These are phyloP conservation scores for Sanghuangporus baumii DNA, from an alignment of 1,284 basidiomycete species.

Conservation along the genomic window DNA sequence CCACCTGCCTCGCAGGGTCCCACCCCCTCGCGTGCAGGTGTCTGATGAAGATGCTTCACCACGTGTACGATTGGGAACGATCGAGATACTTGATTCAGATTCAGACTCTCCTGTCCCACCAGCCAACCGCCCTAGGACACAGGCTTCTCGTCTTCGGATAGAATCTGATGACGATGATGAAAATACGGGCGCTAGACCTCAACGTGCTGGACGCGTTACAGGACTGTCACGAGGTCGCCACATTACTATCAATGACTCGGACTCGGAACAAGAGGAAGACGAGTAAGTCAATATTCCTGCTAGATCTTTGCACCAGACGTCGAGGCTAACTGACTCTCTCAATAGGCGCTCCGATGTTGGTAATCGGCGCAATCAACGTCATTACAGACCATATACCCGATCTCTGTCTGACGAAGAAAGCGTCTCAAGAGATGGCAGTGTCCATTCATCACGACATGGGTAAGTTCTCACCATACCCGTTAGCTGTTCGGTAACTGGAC, in stretches of 20 bases:
- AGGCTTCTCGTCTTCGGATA: background rate
- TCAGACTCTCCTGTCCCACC: background rate
- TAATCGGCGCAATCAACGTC: background rate
- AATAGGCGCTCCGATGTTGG: background rate
- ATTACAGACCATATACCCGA: background rate
- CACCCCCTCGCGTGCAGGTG: background rate
- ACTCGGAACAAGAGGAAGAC: background rate
- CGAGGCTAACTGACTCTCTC: background rate
- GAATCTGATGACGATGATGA: conserved; percentile 2
- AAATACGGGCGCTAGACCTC: background rate
- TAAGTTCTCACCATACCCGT: background rate
- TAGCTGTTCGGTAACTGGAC: background rate
- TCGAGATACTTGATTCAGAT: conserved; percentile 2
- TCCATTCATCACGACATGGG: conserved; percentile 1
- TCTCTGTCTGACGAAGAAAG: background rate
- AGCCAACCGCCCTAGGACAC: background rate
- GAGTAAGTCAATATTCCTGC: background rate
- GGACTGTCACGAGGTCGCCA: background rate
- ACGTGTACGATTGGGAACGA: background rate
- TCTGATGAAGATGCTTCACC: background rate
- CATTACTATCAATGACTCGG: background rate
- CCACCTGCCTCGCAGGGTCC: background rate
- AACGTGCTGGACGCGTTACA: background rate
- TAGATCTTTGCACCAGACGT: background rate
- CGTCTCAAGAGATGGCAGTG: conserved; percentile 4